Evolutionary conservation across 2,329 filamentous ascomycete genomes (phyloP).

Genomic region (Aspergillus japonicus): DNA sequence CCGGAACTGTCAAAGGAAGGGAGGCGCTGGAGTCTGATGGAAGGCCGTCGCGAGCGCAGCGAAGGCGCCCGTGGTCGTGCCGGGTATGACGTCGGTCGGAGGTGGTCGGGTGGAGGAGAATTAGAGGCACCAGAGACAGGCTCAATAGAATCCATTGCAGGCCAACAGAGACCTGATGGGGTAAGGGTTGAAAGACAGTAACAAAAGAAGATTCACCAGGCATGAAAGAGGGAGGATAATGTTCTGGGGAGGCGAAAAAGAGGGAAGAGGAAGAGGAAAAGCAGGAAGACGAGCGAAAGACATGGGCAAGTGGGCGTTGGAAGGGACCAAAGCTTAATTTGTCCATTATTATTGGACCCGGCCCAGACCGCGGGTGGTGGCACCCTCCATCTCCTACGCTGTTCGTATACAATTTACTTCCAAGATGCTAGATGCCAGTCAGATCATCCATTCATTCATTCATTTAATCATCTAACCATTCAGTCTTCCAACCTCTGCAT

Average conservation of each 20-base stretch:
- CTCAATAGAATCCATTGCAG: constrained; percentile 42
- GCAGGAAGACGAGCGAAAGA: neutral
- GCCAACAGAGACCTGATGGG: constrained; percentile 1
- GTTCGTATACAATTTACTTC: too few species aligned
- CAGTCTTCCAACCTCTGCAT: too few species aligned
- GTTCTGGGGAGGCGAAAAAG: neutral
- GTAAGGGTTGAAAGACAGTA: neutral
- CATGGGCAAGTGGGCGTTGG: neutral
- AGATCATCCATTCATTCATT: too few species aligned
- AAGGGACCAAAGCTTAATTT: constrained; percentile 3
- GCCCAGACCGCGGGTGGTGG: neutral
- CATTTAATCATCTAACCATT: too few species aligned
- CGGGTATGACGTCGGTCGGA: constrained; percentile 20
- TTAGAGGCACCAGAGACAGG: constrained; percentile 24
- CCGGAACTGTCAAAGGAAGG: constrained; percentile 14
- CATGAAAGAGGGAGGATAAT: neutral
- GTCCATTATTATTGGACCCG: neutral
- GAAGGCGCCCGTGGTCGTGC: constrained; percentile 26
- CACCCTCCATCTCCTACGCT: too few species aligned
- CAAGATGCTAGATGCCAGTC: too few species aligned
- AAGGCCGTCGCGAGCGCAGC: constrained; percentile 30
- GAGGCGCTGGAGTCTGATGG: constrained; percentile 30
- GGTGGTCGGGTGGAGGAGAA: constrained; percentile 15
- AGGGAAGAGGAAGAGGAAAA: neutral
- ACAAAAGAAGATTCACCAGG: constrained; percentile 2